Evolutionary conservation across 805 yeast genomes (phyloP).

Genomic region (Candida ipomoeae): DNA sequence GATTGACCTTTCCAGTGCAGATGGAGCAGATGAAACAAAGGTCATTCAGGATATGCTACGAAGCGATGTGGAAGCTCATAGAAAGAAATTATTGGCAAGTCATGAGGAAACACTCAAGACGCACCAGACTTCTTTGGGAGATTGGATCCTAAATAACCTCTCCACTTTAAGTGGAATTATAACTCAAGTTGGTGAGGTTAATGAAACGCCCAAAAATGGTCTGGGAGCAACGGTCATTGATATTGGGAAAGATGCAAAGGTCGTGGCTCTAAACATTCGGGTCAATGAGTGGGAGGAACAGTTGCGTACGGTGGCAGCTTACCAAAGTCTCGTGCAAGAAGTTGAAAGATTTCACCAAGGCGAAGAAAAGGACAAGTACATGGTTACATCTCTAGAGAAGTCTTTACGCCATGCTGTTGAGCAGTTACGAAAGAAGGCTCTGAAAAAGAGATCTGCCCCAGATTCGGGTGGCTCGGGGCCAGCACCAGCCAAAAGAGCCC

Average conservation of each 20-base stretch:
- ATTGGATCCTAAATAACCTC: slow-evolving; percentile 15
- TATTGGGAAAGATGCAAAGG: neutral
- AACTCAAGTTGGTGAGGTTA: neutral
- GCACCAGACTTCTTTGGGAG: slow-evolving; percentile 11
- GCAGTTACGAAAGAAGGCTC: neutral
- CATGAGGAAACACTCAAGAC: slow-evolving; percentile 14
- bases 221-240: neutral
- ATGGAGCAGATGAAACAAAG: slow-evolving; percentile 22
- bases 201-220: neutral
- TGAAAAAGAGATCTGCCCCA: slow-evolving; percentile 7
- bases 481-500: slow-evolving; percentile 5
- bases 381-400: neutral
- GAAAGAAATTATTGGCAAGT: slow-evolving; percentile 9
- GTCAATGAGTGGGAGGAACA: slow-evolving; percentile 3
- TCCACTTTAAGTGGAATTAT: neutral
- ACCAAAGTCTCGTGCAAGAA: neutral
- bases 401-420: slow-evolving; percentile 5
- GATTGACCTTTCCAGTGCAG: slow-evolving; percentile 17
- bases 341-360: neutral
- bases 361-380: neutral
- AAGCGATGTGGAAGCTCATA: slow-evolving; percentile 19
- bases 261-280: neutral
- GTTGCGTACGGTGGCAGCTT: slow-evolving; percentile 3
- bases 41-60: slow-evolving; percentile 27
- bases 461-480: slow-evolving; percentile 4